Base-by-base conservation (phyloP, 2,329 filamentous ascomycete species). In the Fusarium sp. region DNA sequence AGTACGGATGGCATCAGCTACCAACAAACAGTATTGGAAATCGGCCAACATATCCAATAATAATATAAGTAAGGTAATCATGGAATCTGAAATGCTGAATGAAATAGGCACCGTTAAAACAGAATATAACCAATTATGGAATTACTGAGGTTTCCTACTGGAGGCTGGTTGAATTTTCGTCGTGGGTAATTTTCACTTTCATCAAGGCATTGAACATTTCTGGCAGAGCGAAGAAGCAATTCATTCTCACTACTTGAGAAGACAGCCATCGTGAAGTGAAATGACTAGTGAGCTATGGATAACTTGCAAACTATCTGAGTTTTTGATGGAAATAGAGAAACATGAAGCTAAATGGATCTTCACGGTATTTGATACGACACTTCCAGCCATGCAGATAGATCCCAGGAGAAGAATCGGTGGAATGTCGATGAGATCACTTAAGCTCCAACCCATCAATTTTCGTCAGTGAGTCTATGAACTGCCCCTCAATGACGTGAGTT, bases 401-500 rank as follows among this genome's bases (percentile, higher is more conserved):
- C n/a, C 35, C 21, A 56, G 35, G n/a, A 60, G 39, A 49, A 59
- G 58, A 55, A 59, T 69, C 41, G 33, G 48, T 56, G 64, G 64
- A 74, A 73, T 73, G 71, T 38, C 38, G 54, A 72, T 68, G 69
- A 73, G 69, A 73, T 73, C 65, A 68, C 61, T 33, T 29, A 29
- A 72, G 59, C 60, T 69, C 33, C 31, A 65, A n/a, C 59, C 63
- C 54, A 54, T 57, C 52, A 71, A 55, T 35, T 62, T 65, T 73
- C 31, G 60, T 60, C 48, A 63, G 57, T 51, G 59, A 56, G 39
- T 35, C 38, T 45, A 66, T 46, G 27, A 55, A 56, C 42, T 75
- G 64, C 75, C 71, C 75, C 75, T 77, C 76, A 60, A 77, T 77
- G 76, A 77, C 74, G 75, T 74, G 25, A 31, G 49, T 60, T 73